Evolutionary conservation across 2,329 filamentous ascomycete genomes (phyloP).

Genomic region (Pyrenochaeta sp.): DNA sequence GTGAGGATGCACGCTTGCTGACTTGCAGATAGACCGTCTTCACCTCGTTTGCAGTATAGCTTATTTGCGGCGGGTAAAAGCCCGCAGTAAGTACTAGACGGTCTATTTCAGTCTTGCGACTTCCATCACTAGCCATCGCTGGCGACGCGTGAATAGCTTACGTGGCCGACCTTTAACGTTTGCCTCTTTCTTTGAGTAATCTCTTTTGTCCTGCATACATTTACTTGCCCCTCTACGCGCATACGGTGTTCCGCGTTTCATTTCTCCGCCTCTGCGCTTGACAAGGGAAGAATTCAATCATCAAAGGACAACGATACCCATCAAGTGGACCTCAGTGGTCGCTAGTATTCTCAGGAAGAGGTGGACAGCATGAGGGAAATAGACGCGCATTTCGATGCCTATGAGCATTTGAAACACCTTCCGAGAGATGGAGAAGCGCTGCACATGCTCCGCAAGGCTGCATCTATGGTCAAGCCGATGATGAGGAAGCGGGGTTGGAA

Average conservation of each 20-base stretch:
- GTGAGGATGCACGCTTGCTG: conserved; percentile 21
- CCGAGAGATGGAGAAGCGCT: conserved; percentile 57
- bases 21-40: conserved; percentile 22
- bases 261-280: background rate
- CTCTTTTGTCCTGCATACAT: conserved; percentile 6
- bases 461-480: conserved; percentile 90
- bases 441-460: conserved; percentile 76
- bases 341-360: conserved; percentile 1
- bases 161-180: conserved; percentile 28
- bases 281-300: background rate
- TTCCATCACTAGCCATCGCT: conserved; percentile 18
- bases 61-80: conserved; percentile 11
- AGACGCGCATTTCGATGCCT: conserved; percentile 59
- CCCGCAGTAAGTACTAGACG: conserved; percentile 1
- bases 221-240: conserved; percentile 12
- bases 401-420: conserved; percentile 59
- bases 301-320: background rate
- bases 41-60: conserved; percentile 12
- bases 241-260: conserved; percentile 1
- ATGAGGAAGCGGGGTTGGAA: conserved; percentile 88
- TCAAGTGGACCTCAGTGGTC: background rate
- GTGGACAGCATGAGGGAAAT: conserved; percentile 51
- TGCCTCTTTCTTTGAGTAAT: conserved; percentile 22
- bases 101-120: conserved; percentile 12
- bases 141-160: conserved; percentile 38